Base-by-base conservation (phyloP, 345 rosid genomes). In the Eucalyptus fibrosa region DNA sequence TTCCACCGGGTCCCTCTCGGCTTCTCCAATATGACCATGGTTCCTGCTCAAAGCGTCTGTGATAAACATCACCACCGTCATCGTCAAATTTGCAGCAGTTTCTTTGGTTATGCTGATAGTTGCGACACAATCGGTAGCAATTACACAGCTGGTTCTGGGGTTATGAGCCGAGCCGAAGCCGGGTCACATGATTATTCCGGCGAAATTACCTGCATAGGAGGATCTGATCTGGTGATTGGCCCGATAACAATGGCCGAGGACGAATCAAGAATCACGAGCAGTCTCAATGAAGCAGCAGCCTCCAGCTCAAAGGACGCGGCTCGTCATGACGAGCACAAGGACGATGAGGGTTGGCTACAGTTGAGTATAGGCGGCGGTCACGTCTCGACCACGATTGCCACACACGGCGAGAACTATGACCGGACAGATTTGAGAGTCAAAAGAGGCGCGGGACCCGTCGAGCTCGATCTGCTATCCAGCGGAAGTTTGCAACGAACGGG, bases 321-420 rank as follows among this genome's bases (percentile, higher is more conserved):
- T 34, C 65, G 16, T 30, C 91, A 90, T 24, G 90, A 92, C 82
- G 91, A 92, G 89, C 93, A 92, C 69, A 91, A 90, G 85, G 93
- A 90, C 90, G 96, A 94, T 26, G 94, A 94, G 86, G 93, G 92
- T 49, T 98, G 99, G 99, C 97, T 98, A 44, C 97, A 94, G 90
- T 92, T 98, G 91, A 89, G 99, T 90, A 92, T 96, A 90, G 99
- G 99, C 37, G 91, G 91, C 10, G 91, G 91, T 12, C 91, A 89
- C 82, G 65, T 50, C 89, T 88, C 86, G 91, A 91, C 69, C 91
- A 89, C 87, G 53, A 37, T 42, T 37, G 77, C 49, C 49, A 30
- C 65, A 50, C 32, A 56, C 42, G 82, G 87, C 62, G 51, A 87
- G 30, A 82, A 88, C 59, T 50, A 47, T 10, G 89, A 87, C 69